Evolutionary conservation across 1,139 yeast genomes (phyloP).

Genomic region (Kodamaea alishanica): DNA sequence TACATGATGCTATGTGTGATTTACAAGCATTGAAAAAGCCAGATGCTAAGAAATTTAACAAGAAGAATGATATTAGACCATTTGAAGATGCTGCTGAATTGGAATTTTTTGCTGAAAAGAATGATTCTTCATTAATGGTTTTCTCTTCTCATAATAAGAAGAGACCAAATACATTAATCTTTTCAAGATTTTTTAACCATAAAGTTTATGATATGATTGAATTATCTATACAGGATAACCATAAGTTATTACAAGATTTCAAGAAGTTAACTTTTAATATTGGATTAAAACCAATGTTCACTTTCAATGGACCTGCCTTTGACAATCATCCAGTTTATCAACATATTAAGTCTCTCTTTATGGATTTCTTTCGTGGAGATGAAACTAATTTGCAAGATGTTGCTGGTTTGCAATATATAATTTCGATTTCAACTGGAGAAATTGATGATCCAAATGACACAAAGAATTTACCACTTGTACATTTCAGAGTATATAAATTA

Average conservation of each 20-base stretch:
- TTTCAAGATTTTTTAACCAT: constrained; percentile 84
- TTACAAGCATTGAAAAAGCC: constrained; percentile 91
- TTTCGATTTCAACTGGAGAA: constrained; percentile 74
- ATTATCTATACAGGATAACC: constrained; percentile 65
- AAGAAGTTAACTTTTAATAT: constrained; percentile 74
- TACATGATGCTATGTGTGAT: constrained; percentile 90
- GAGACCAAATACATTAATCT: constrained; percentile 88
- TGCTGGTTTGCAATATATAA: constrained; percentile 89
- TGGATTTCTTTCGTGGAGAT: constrained; percentile 91
- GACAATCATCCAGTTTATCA: constrained; percentile 84
- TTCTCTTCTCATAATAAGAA: constrained; percentile 81
- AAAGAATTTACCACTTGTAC: constrained; percentile 64
- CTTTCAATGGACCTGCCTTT: constrained; percentile 88
- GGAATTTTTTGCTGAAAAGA: constrained; percentile 92
- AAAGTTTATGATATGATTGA: constrained; percentile 94
- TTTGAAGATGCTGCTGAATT: constrained; percentile 86
- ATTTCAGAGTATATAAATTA: constrained; percentile 87
- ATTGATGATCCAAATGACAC: constrained; percentile 62
- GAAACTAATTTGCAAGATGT: constrained; percentile 83
- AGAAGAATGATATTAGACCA: constrained; percentile 86
- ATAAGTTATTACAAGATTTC: constrained; percentile 76
- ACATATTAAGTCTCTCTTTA: constrained; percentile 81
- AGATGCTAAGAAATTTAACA: constrained; percentile 76
- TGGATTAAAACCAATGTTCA: constrained; percentile 93
- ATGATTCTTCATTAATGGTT: constrained; percentile 85